phyloP scores from a whole-genome alignment of 1,284 basidiomycete genomes.

The Cryptococcus maquisensis region DNA sequence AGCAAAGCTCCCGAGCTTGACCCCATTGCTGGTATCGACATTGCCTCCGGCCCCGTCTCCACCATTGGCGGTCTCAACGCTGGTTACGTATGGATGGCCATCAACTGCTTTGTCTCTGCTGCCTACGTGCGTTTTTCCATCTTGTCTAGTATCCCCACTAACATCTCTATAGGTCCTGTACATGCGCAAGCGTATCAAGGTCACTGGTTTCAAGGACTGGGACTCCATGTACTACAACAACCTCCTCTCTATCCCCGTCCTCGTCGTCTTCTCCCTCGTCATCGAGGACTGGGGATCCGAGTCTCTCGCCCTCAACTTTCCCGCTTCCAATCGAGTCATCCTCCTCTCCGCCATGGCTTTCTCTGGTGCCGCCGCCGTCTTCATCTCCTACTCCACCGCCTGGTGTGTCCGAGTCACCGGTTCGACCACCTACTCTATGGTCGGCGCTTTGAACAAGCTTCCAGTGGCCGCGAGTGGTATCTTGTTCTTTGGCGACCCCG shows the following conservation, averaged over 20 bases:
- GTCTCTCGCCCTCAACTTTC: conserved; percentile 69
- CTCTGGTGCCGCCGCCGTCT: conserved; percentile 93
- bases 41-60: conserved; percentile 18
- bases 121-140: conserved; percentile 66
- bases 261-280: conserved; percentile 76
- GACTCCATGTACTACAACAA: conserved; percentile 99
- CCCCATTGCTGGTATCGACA: conserved; percentile 39
- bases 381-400: conserved; percentile 96
- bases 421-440: conserved; percentile 99
- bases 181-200: conserved; percentile 97
- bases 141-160: too few species aligned
- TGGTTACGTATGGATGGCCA: conserved; percentile 94
- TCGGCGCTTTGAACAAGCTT: conserved; percentile 96
- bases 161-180: conserved; percentile 64
- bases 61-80: conserved; percentile 59
- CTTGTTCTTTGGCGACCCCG: conserved; percentile 88
- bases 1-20: conserved; percentile 29
- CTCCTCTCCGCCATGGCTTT: conserved; percentile 86
- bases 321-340: conserved; percentile 67
- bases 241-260: conserved; percentile 85
- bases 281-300: conserved; percentile 85
- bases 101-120: conserved; percentile 88
- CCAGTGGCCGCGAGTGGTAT: conserved; percentile 95
- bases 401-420: conserved; percentile 85
- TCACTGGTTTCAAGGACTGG: conserved; percentile 97